A percentile compares a stretch with the other conserved stretches of the same genome.
Evolutionary conservation across 805 yeast genomes (phyloP).

Genomic region (Pichia cabralensis): DNA sequence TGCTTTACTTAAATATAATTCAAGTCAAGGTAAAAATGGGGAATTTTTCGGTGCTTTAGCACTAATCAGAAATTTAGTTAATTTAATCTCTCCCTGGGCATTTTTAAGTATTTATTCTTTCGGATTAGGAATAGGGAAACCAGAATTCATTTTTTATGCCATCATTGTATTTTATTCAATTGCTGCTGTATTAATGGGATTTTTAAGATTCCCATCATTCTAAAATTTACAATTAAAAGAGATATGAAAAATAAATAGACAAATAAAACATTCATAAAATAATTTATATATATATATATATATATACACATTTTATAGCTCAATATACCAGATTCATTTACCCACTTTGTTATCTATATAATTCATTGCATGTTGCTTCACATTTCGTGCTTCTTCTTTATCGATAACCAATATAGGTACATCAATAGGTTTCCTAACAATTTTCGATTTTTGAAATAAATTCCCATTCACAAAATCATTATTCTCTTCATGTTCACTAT

Average conservation of each 20-base stretch:
- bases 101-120: slow-evolving; percentile 38
- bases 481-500: background rate
- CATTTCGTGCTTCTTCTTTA: slow-evolving; percentile 20
- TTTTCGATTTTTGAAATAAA: background rate
- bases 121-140: slow-evolving; percentile 28
- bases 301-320: too few relatives aligned
- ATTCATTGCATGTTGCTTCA: slow-evolving; percentile 11
- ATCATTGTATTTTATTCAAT: slow-evolving; percentile 5
- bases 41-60: slow-evolving; percentile 67
- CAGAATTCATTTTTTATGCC: slow-evolving; percentile 29
- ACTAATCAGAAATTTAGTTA: slow-evolving; percentile 40
- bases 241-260: background rate
- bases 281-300: background rate
- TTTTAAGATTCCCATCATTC: too few relatives aligned
- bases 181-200: slow-evolving; percentile 4
- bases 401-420: slow-evolving; percentile 22
- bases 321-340: background rate
- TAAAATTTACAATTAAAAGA: too few relatives aligned
- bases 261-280: background rate
- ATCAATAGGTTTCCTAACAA: background rate
- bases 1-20: slow-evolving; percentile 47
- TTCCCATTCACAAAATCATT: slow-evolving; percentile 4
- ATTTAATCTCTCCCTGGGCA: slow-evolving; percentile 39
- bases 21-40: slow-evolving; percentile 48
- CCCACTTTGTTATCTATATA: background rate